Conservation (phyloP, 805 yeast genomes). For the Candida sithepensis region DNA sequence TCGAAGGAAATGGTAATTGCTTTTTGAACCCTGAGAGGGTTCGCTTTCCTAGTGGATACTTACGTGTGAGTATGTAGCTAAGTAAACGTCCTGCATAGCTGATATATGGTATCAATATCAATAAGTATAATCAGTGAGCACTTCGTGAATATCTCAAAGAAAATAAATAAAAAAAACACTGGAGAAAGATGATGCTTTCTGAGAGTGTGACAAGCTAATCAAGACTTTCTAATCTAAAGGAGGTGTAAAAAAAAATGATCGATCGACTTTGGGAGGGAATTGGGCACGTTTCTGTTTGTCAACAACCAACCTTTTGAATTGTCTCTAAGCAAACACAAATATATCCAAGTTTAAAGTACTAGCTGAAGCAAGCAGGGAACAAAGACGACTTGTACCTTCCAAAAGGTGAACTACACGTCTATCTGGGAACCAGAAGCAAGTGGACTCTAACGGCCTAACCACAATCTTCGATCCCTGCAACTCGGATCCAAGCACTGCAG, state of each 20-base stretch:
- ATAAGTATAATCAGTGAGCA: background rate
- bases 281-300: background rate
- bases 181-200: background rate
- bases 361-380: background rate
- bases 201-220: too few relatives aligned
- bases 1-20: background rate
- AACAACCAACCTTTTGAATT: background rate
- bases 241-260: background rate
- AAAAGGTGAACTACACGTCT: background rate
- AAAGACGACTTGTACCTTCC: background rate
- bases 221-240: background rate
- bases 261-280: background rate
- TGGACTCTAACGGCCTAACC: background rate
- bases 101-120: background rate
- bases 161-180: background rate
- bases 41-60: constrained; percentile 16
- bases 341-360: background rate
- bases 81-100: constrained; percentile 28
- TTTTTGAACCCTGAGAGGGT: background rate
- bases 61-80: constrained; percentile 46
- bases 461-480: background rate
- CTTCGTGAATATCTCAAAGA: background rate
- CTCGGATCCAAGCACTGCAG: too few relatives aligned
- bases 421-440: background rate
- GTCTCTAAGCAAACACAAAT: background rate